A percentile compares a stretch with the other conserved stretches of the same genome.
These are phyloP conservation scores for Acanthamoeba triangularis DNA, from an alignment of 208 protist species.

Conservation along the genomic window DNA sequence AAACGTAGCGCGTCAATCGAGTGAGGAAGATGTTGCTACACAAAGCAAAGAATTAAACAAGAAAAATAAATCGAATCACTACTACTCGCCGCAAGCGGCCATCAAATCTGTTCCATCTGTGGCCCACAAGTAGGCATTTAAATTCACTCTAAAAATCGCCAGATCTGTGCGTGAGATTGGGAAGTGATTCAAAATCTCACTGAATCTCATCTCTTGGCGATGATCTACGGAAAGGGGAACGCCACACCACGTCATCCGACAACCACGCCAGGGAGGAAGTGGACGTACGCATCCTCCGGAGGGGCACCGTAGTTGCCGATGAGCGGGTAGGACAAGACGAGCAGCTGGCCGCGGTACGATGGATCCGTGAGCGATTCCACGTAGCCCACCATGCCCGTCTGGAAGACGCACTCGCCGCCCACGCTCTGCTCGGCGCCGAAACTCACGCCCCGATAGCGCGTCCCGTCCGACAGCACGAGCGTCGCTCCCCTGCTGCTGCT, in stretches of 20 bases:
- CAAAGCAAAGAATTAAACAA: not conserved
- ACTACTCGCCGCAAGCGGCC: not conserved
- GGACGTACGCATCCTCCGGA: conserved; percentile 22
- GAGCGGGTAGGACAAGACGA: conserved; percentile 98
- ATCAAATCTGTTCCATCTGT: not conserved
- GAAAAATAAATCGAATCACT: not conserved
- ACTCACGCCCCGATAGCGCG: conserved; percentile 95
- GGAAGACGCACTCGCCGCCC: conserved; percentile 93
- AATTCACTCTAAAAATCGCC: not conserved
- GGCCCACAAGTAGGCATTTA: not conserved
- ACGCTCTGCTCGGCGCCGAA: conserved; percentile 96
- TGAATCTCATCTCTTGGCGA: not conserved
- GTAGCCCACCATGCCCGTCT: conserved; percentile 94
- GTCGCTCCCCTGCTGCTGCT: conserved; percentile 4
- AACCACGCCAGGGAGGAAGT: not conserved
- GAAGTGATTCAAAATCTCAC: not conserved
- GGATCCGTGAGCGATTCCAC: conserved; percentile 97
- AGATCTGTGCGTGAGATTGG: not conserved
- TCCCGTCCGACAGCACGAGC: conserved; percentile 97
- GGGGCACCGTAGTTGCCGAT: conserved; percentile 99
- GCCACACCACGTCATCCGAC: not conserved
- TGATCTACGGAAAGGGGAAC: not conserved
- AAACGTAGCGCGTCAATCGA: not conserved
- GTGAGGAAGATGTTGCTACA: not conserved
- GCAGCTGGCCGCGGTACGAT: conserved; percentile 98